Evolutionary conservation across 208 protist genomes (phyloP).

Genomic region (Crithidia acanthocephali): DNA sequence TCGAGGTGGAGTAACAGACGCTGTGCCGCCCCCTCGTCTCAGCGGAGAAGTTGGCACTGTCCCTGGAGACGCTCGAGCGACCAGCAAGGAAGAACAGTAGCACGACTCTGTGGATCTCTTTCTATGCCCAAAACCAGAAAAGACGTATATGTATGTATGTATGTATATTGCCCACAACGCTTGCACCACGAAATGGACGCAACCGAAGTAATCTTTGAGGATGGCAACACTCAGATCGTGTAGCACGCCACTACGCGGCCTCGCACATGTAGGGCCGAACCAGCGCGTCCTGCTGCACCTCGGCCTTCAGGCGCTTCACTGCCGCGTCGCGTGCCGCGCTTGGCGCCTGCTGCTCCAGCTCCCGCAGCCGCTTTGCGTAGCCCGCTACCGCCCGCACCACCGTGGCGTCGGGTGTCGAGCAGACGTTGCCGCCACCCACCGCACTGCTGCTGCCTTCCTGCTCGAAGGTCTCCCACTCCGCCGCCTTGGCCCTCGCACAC

Average conservation of each 20-base stretch:
- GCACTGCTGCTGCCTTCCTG: conserved; percentile 2
- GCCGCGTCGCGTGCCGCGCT: conserved; percentile 34
- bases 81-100: too few relatives aligned
- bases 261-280: conserved; percentile 37
- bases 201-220: too few relatives aligned
- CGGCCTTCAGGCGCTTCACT: conserved; percentile 42
- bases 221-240: not conserved
- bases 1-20: too few relatives aligned
- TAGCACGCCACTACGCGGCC: not conserved
- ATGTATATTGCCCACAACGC: not conserved
- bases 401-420: conserved; percentile 26
- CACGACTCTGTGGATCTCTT: too few relatives aligned
- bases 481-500: conserved; percentile 80
- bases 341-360: conserved; percentile 35
- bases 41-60: too few relatives aligned
- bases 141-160: not conserved
- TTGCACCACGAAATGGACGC: not conserved
- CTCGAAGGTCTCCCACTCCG: conserved; percentile 88
- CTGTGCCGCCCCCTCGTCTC: too few relatives aligned
- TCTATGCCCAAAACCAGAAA: conserved; percentile 21
- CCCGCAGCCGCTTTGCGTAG: conserved; percentile 78
- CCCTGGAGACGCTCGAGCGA: too few relatives aligned
- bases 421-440: not conserved
- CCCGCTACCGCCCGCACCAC: conserved; percentile 41
- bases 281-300: conserved; percentile 52